Conservation (phyloP, 352 stramenopile species). For the Halophytophthora polymorphica region DNA sequence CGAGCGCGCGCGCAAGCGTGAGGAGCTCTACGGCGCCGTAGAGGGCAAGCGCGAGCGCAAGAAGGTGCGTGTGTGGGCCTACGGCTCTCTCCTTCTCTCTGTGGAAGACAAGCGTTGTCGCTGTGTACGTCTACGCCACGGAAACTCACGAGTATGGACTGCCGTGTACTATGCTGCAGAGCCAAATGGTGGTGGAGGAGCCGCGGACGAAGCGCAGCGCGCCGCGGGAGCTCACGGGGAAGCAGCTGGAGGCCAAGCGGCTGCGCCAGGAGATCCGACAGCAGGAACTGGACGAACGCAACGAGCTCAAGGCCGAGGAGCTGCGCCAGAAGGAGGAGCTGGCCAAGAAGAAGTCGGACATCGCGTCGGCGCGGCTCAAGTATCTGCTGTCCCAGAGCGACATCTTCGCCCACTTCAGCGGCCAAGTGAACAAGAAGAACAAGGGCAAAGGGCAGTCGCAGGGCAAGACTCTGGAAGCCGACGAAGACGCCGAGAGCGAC, state of each 20-base stretch:
- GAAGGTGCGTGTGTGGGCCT: constrained; percentile 22
- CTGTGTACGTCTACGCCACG: too few relatives aligned
- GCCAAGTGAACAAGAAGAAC: constrained; percentile 62
- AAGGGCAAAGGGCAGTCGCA: constrained; percentile 10
- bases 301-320: constrained; percentile 76
- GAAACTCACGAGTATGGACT: too few relatives aligned
- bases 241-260: constrained; percentile 67
- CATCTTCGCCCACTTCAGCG: constrained; percentile 97
- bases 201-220: constrained; percentile 31
- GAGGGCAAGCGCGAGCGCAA: constrained; percentile 87
- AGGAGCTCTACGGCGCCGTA: constrained; percentile 62
- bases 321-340: constrained; percentile 78
- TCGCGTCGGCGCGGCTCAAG: constrained; percentile 83
- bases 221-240: constrained; percentile 57
- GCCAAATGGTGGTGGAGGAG: constrained; percentile 32
- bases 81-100: neutral
- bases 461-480: constrained; percentile 22
- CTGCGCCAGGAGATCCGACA: constrained; percentile 72
- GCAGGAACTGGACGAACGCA: constrained; percentile 61
- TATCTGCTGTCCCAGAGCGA: constrained; percentile 97
- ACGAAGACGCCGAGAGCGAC: constrained; percentile 69
- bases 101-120: neutral
- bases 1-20: constrained; percentile 68
- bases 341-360: constrained; percentile 72
- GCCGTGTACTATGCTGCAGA: constrained; percentile 14